Base-by-base conservation (phyloP, 139 green algal genomes). In the Coelastrella sp. region DNA sequence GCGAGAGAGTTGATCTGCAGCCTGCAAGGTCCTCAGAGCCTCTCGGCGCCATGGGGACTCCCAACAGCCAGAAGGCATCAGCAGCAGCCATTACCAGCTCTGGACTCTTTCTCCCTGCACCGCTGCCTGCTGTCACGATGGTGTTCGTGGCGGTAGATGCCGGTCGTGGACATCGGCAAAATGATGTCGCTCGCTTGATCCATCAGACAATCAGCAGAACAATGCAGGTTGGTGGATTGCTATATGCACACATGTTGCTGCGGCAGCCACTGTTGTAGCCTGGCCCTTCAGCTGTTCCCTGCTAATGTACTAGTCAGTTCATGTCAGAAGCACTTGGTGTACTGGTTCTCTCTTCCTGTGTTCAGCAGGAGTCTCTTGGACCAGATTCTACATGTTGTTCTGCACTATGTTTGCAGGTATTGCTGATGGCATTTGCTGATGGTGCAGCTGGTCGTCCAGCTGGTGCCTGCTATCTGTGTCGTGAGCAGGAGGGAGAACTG, bases 391-490 rank as follows among this genome's bases (percentile, higher is more conserved):
- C n/a, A n/a, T n/a, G n/a, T n/a, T n/a, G n/a, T n/a, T n/a, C n/a
- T n/a, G n/a, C n/a, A n/a, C n/a, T n/a, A n/a, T n/a, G n/a, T n/a
- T 27, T 81, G 73, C 50, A 81, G 50, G 73, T 67, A 32, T 30
- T 57, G 48, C 35, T 81, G 50, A 4, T 51, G 50, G 48, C 73
- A 35, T 59, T 51, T 32, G 45, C 73, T 35, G 73, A 50, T 34
- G n/a, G 3, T 48, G 50, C 37, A 15, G 73, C 32, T 8, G 45
- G 17, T 19, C 6, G 5, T 64, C 53, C 30, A 9, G 11, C 53
- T 9, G 53, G 34, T 30, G 35, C 48, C 6, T 86, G 87, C 67
- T 93, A 93, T 83, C 37, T 93, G 57, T 88, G 88, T 45, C 83
- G 88, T 4, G 50, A 86, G 43, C 66, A 71, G 32, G 66, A 69